A percentile compares a stretch with the other conserved stretches of the same genome.
phyloP scores from a whole-genome alignment of 257 asterid genomes.

The Phtheirospermum japonicum region DNA sequence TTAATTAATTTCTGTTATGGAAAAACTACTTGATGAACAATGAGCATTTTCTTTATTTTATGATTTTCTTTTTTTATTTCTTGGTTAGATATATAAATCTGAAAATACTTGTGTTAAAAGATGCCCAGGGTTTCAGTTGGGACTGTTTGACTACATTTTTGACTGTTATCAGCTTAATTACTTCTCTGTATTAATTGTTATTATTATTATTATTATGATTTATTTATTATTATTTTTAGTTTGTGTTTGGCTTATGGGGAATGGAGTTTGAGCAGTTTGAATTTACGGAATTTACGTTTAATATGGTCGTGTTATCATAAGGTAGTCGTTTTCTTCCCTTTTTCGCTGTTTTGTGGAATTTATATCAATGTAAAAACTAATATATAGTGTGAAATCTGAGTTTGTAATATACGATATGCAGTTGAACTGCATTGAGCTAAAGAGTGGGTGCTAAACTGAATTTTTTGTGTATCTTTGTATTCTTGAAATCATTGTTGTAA shows the following conservation, averaged over 20 bases:
- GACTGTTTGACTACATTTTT: not conserved
- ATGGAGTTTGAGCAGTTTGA: not conserved
- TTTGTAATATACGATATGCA: not conserved
- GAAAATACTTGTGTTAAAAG: too few relatives aligned
- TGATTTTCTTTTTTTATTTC: too few relatives aligned
- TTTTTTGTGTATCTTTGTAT: not conserved
- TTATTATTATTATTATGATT: not conserved
- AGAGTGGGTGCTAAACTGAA: conserved; percentile 1
- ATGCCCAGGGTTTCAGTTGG: too few relatives aligned
- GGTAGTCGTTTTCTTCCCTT: too few relatives aligned
- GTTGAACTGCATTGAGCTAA: conserved; percentile 2
- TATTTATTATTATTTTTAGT: not conserved
- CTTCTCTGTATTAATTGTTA: not conserved
- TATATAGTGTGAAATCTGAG: not conserved
- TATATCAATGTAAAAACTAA: not conserved
- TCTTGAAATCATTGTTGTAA: not conserved
- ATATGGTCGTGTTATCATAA: not conserved
- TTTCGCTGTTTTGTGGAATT: not conserved
- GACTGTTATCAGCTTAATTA: conserved; percentile 7
- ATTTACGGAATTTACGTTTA: not conserved
- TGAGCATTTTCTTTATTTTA: too few relatives aligned
- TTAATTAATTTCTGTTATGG: not conserved
- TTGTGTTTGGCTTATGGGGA: conserved; percentile 2
- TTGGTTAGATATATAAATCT: too few relatives aligned
- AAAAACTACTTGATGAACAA: not conserved